A percentile compares a stretch with the other conserved stretches of the same genome.
These are phyloP conservation scores for Tolypocladium endophyticum DNA, from an alignment of 2,329 filamentous ascomycete genomes.

Conservation along the genomic window DNA sequence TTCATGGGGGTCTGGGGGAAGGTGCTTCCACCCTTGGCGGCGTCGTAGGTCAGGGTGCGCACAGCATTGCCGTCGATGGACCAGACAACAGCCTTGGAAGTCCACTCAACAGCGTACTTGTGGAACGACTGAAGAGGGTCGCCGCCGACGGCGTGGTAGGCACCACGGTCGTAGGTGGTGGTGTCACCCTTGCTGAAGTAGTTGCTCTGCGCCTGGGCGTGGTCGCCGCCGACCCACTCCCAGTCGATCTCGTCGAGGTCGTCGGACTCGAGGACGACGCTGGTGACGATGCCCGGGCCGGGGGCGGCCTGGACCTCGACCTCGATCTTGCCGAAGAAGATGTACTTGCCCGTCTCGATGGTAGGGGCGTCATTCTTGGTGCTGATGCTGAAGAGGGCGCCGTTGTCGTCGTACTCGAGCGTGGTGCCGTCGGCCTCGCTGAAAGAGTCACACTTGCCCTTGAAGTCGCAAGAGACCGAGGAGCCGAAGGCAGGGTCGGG, in stretches of 20 bases:
- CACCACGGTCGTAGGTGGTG: slow-evolving; percentile 59
- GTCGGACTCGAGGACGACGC: slow-evolving; percentile 80
- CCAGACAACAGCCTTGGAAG: slow-evolving; percentile 52
- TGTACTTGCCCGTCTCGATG: slow-evolving; percentile 72
- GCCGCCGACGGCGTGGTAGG: slow-evolving; percentile 44
- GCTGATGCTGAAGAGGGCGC: slow-evolving; percentile 56
- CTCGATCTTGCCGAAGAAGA: slow-evolving; percentile 91
- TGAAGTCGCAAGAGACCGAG: slow-evolving; percentile 56
- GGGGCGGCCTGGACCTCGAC: slow-evolving; percentile 68
- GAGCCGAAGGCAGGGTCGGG: slow-evolving; percentile 66
- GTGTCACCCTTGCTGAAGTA: slow-evolving; percentile 71
- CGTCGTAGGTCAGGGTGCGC: slow-evolving; percentile 48
- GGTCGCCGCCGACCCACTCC: slow-evolving; percentile 77
- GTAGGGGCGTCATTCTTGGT: slow-evolving; percentile 57
- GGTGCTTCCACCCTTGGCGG: slow-evolving; percentile 45
- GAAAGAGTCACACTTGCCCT: slow-evolving; percentile 53
- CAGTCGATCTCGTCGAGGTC: slow-evolving; percentile 83
- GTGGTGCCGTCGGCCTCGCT: slow-evolving; percentile 33
- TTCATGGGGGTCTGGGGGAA: slow-evolving; percentile 69
- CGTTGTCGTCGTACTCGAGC: slow-evolving; percentile 35
- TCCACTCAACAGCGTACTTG: slow-evolving; percentile 63
- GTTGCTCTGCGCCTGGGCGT: slow-evolving; percentile 67
- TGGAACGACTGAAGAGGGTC: slow-evolving; percentile 41
- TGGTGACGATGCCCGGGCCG: slow-evolving; percentile 81
- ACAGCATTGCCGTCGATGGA: slow-evolving; percentile 49